Conservation (phyloP, 352 stramenopile species). For the Phytophthora foliorum region DNA sequence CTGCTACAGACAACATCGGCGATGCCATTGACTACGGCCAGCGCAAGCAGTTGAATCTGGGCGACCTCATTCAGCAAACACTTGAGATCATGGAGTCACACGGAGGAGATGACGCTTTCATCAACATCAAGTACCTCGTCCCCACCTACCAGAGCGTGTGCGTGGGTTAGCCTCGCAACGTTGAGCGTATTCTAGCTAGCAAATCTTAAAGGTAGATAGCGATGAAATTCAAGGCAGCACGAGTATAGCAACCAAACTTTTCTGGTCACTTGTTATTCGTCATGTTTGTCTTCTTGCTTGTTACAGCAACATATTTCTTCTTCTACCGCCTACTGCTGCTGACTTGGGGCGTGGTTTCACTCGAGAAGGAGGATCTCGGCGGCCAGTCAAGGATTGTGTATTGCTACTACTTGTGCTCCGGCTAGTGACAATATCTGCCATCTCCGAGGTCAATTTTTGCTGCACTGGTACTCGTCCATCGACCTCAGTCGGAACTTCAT, state of each 20-base stretch:
- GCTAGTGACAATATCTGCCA: conserved; percentile 1
- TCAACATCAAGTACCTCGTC: conserved; percentile 99
- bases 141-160: conserved; percentile 96
- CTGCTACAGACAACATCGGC: conserved; percentile 92
- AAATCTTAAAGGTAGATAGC: background rate
- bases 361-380: conserved; percentile 7
- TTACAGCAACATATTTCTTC: conserved; percentile 13
- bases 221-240: background rate
- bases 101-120: conserved; percentile 97
- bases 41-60: conserved; percentile 95
- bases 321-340: conserved; percentile 25
- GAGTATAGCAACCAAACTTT: background rate
- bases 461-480: conserved; percentile 26
- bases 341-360: conserved; percentile 36
- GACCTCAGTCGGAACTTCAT: conserved; percentile 20
- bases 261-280: background rate
- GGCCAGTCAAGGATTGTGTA: conserved; percentile 13
- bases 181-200: background rate
- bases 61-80: conserved; percentile 97
- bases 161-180: conserved; percentile 52
- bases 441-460: background rate
- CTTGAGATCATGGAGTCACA: conserved; percentile 97
- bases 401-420: conserved; percentile 10
- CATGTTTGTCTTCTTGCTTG: background rate
- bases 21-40: conserved; percentile 97